These are phyloP conservation scores for Vanilla planifolia DNA, from an alignment of 106 monocot genomes.

Conservation along the genomic window DNA sequence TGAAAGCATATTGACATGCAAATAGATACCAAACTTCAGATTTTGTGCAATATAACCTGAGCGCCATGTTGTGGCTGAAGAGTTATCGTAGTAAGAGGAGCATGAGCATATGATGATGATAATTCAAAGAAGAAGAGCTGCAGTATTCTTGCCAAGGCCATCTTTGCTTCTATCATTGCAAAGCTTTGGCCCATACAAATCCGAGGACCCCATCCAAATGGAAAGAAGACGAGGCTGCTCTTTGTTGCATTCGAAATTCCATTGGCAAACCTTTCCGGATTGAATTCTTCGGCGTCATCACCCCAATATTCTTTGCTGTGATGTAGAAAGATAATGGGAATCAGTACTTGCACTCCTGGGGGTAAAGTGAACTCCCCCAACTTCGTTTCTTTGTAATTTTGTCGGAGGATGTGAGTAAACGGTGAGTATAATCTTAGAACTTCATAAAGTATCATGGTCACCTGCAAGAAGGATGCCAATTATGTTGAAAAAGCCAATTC, in stretches of 20 bases:
- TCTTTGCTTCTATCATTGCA: slow-evolving; percentile 63
- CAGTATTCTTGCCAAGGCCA: slow-evolving; percentile 45
- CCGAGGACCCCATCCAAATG: slow-evolving; percentile 64
- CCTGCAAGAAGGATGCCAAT: neutral
- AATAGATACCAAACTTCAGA: too few species aligned
- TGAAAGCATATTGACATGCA: too few species aligned
- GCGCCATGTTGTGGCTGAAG: slow-evolving; percentile 61
- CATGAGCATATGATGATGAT: slow-evolving; percentile 50
- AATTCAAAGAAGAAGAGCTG: slow-evolving; percentile 45
- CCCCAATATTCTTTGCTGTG: slow-evolving; percentile 15
- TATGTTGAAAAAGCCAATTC: too few species aligned
- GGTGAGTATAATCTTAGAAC: slow-evolving; percentile 16
- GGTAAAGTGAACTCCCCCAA: slow-evolving; percentile 12
- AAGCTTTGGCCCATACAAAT: slow-evolving; percentile 74
- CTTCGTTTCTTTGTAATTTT: slow-evolving; percentile 12
- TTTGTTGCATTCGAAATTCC: slow-evolving; percentile 12
- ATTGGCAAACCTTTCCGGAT: slow-evolving; percentile 17
- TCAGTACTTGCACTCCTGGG: slow-evolving; percentile 3
- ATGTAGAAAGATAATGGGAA: slow-evolving; percentile 13
- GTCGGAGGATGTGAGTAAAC: neutral
- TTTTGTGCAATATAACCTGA: slow-evolving; percentile 24
- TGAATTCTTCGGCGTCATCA: slow-evolving; percentile 27
- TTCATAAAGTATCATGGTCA: slow-evolving; percentile 19
- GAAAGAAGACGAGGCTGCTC: slow-evolving; percentile 38
- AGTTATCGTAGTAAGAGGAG: slow-evolving; percentile 28